These are phyloP conservation scores for Stachybotrys elegans DNA, from an alignment of 2,329 filamentous ascomycete genomes.

Conservation along the genomic window DNA sequence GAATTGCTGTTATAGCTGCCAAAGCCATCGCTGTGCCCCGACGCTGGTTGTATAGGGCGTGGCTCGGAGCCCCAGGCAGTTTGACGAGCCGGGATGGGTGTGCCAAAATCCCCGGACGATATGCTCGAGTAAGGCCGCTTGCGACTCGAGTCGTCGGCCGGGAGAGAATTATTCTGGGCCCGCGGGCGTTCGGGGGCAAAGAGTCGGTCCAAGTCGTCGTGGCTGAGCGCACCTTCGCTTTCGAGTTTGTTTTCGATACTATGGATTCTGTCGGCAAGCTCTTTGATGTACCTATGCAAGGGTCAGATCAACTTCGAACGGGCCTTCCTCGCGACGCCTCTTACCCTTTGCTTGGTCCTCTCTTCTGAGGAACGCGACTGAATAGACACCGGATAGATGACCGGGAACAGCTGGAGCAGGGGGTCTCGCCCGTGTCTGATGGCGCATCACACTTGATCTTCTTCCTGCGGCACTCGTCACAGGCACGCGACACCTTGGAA, in stretches of 20 bases:
- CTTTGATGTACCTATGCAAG: conserved; percentile 74
- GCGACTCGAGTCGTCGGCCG: conserved; percentile 22
- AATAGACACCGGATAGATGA: conserved; percentile 76
- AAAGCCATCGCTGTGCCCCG: conserved; percentile 18
- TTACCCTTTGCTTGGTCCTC: conserved; percentile 83
- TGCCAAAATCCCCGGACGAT: conserved; percentile 33
- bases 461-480: conserved; percentile 83
- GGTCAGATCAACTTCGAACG: conserved; percentile 4
- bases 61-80: conserved; percentile 43
- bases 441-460: conserved; percentile 86
- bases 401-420: conserved; percentile 77
- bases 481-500: conserved; percentile 82
- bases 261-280: conserved; percentile 79
- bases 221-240: conserved; percentile 37
- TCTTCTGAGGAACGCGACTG: conserved; percentile 81
- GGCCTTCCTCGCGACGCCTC: conserved; percentile 8
- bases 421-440: conserved; percentile 65
- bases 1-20: conserved; percentile 33
- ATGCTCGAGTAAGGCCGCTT: conserved; percentile 48
- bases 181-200: conserved; percentile 29
- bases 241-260: conserved; percentile 75
- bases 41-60: conserved; percentile 36
- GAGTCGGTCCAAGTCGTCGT: conserved; percentile 41
- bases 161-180: conserved; percentile 19
- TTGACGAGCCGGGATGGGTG: conserved; percentile 36